Evolutionary conservation across 768 basidiomycete genomes (phyloP), one percentile per base, ranked within the genome.

Genomic region (Lepiota venenata): DNA sequence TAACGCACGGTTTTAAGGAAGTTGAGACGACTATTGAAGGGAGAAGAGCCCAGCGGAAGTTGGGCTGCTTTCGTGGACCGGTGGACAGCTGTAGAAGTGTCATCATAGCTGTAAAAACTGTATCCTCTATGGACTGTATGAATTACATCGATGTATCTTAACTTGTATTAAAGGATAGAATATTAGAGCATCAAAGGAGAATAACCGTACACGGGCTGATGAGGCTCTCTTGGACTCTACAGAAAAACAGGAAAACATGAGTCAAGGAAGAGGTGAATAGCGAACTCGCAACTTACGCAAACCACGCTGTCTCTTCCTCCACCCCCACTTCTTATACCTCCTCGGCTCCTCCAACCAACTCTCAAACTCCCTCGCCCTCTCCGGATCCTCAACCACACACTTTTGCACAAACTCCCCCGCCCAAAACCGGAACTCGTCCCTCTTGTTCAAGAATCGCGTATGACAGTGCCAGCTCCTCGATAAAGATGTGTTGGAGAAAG

Each of bases 381-480:
- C 48, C 2, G 64, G 62, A 55, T 73, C 65, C 61, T 61, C 63
- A 27, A 66, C 58, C 8, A 37, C 36, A 46, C 63, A 64, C 48
- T 69, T 55, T 12, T 52, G 47, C 5, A 73, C 60, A 16, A 73
- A 56, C 47, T 58, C 63, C 54, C 62, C 50, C 2, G 70, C 74
- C 75, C 74, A 79, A 21, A 56, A 47, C 39, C 56, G 61, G 38
- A 76, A 78, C 29, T 60, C 59, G 0, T 57, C 62, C n/a, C 36
- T 71, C 64, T 16, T 75, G 66, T 11, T 74, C 77, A 10, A 77
- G 66, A 43, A 71, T 65, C 10, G 73, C 72, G 61, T 74, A 73
- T 35, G 71, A 71, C 53, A 73, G 56, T 36, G 72, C 71, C 32
- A 78, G 68, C 56, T 79, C 77, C 58, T 74, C 74, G 29, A 74